Evolutionary conservation across 1,284 basidiomycete genomes (phyloP).

Genomic region (Afroboletus lepidellus): DNA sequence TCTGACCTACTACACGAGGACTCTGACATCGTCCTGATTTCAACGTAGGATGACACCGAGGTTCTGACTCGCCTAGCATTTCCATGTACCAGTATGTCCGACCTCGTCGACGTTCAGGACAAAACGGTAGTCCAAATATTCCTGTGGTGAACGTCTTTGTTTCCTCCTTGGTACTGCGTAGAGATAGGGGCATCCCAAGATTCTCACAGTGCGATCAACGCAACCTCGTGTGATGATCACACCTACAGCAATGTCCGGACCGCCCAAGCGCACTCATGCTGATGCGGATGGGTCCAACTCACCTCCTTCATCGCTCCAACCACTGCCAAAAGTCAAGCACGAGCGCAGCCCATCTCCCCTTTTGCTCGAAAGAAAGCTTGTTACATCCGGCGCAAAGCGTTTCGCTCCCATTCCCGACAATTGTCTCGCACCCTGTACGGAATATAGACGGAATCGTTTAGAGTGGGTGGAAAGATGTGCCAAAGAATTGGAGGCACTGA

Average conservation of each 20-base stretch:
- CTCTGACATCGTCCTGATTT: no score
- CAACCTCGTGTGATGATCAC: background rate
- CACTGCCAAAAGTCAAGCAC: conserved; percentile 13
- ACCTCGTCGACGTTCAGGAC: no score
- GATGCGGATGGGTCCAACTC: background rate
- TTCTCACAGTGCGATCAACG: conserved; percentile 5
- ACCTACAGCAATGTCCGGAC: background rate
- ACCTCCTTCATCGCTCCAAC: background rate
- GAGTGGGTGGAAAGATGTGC: conserved; percentile 21
- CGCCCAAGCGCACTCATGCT: conserved; percentile 18
- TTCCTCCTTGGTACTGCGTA: no score
- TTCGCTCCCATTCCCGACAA: conserved; percentile 27
- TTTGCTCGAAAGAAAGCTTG: conserved; percentile 15
- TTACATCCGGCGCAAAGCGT: conserved; percentile 28
- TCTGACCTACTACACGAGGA: no score
- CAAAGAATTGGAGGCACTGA: conserved; percentile 21
- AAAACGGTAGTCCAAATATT: no score
- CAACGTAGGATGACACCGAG: no score
- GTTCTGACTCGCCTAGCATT: no score
- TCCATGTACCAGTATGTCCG: no score
- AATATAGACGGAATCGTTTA: conserved; percentile 23
- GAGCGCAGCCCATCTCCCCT: conserved; percentile 24
- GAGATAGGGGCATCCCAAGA: background rate
- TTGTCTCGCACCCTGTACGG: conserved; percentile 22
- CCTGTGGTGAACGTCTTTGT: no score